Evolutionary conservation across 192 early-diverging fungal species (phyloP).

Genomic region (Spizellomyces sp.): DNA sequence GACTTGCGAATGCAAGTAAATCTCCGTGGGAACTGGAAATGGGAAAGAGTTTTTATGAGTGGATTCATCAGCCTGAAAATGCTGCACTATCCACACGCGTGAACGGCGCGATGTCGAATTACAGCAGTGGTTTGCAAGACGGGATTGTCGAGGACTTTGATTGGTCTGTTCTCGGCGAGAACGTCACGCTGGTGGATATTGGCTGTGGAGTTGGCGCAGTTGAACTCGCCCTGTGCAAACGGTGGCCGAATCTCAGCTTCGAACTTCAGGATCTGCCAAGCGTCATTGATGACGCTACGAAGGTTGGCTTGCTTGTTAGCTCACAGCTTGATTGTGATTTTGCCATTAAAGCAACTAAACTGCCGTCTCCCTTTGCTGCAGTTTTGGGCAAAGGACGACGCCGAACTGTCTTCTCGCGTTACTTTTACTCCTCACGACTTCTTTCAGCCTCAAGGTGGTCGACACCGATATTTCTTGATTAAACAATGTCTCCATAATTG

Average conservation of each 20-base stretch:
- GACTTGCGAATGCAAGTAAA: not conserved
- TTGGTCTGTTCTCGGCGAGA: not conserved
- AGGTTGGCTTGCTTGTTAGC: not conserved
- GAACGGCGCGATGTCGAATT: slow-evolving; percentile 1
- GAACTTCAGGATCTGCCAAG: slow-evolving; percentile 8
- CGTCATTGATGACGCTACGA: slow-evolving; percentile 1
- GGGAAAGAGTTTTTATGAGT: not conserved
- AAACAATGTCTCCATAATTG: slow-evolving; percentile 3
- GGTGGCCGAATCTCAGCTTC: not conserved
- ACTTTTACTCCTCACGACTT: too few species aligned
- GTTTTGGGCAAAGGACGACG: too few species aligned
- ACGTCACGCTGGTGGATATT: slow-evolving; percentile 1
- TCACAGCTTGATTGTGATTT: too few species aligned
- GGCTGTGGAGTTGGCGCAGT: not conserved
- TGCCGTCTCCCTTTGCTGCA: too few species aligned
- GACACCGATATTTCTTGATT: not conserved
- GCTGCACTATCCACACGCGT: not conserved
- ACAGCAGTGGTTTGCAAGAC: not conserved
- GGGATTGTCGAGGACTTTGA: slow-evolving; percentile 7
- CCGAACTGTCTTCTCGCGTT: too few species aligned
- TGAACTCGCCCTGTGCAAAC: not conserved
- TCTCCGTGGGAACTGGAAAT: slow-evolving; percentile 4
- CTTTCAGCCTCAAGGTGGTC: not conserved
- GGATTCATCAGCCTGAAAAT: slow-evolving; percentile 2
- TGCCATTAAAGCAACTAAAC: too few species aligned